phyloP scores from a whole-genome alignment of 371 early-diverging fungal species.

The Blakeslea trispora region DNA sequence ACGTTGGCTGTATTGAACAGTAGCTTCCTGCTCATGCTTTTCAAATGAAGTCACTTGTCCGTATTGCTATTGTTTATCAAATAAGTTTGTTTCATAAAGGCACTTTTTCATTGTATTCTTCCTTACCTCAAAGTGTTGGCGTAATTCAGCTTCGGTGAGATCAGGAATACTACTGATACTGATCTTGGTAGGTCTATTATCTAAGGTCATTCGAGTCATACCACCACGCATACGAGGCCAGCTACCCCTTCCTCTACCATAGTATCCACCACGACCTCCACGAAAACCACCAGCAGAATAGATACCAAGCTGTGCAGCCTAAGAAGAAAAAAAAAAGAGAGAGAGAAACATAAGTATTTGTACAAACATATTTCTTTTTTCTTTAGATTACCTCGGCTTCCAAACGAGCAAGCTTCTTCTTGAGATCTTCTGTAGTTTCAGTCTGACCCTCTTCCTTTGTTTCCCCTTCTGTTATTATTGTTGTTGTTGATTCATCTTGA shows the following conservation, averaged over 20 bases:
- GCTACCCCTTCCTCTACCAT: constrained; percentile 46
- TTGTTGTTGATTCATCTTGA: background rate
- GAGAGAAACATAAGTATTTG: too few species aligned
- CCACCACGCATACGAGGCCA: constrained; percentile 59
- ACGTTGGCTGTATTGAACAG: constrained; percentile 39
- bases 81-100: too few species aligned
- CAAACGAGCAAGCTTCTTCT: constrained; percentile 63
- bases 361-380: too few species aligned
- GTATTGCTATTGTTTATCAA: constrained; percentile 47
- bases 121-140: constrained; percentile 64
- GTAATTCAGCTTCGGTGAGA: constrained; percentile 48
- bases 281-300: constrained; percentile 32
- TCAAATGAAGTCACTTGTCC: constrained; percentile 50
- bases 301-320: constrained; percentile 41
- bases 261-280: constrained; percentile 53
- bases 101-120: too few species aligned
- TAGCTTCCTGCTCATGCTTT: constrained; percentile 22
- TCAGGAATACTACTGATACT: constrained; percentile 55
- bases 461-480: background rate
- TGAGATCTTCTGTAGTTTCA: constrained; percentile 47
- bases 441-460: constrained; percentile 17
- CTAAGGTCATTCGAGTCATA: constrained; percentile 50
- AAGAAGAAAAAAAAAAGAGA: too few species aligned
- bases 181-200: constrained; percentile 72
- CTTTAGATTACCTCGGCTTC: constrained; percentile 61